phyloP scores from a whole-genome alignment of 768 basidiomycete species.

The Amanita pallidorosea region DNA sequence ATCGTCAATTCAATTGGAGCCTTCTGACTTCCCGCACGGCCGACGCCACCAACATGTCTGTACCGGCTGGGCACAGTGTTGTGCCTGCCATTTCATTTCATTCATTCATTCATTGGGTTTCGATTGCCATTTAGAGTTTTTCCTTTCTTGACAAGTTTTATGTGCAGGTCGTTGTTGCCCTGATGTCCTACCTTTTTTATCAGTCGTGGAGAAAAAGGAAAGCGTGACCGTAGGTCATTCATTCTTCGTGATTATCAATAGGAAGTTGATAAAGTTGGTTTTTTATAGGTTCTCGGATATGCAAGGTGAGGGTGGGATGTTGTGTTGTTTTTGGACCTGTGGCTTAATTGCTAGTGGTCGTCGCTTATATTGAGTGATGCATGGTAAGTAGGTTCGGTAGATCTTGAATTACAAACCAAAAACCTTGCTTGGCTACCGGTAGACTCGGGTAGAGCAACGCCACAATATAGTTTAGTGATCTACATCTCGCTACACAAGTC shows the following conservation, averaged over 20 bases:
- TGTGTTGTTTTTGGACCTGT: neutral
- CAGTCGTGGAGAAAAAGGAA: neutral
- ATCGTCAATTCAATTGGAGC: too few species aligned
- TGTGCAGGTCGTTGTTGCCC: neutral
- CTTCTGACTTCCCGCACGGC: neutral
- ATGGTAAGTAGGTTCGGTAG: too few species aligned
- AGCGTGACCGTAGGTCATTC: neutral
- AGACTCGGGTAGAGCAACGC: too few species aligned
- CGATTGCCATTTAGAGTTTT: neutral
- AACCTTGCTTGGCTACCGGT: too few species aligned
- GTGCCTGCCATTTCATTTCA: neutral
- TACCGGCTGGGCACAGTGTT: neutral
- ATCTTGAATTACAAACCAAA: too few species aligned
- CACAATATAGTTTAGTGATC: too few species aligned
- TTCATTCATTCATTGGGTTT: neutral
- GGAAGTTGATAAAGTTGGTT: neutral
- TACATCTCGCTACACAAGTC: too few species aligned
- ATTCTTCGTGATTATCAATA: neutral
- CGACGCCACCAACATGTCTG: neutral
- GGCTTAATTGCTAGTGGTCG: neutral
- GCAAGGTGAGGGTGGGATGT: neutral
- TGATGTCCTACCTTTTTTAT: neutral
- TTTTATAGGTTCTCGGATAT: neutral
- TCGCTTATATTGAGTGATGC: neutral
- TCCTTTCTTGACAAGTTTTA: neutral